Base-by-base conservation (phyloP, 352 stramenopile genomes). In the Hyaloperonospora brassicae region DNA sequence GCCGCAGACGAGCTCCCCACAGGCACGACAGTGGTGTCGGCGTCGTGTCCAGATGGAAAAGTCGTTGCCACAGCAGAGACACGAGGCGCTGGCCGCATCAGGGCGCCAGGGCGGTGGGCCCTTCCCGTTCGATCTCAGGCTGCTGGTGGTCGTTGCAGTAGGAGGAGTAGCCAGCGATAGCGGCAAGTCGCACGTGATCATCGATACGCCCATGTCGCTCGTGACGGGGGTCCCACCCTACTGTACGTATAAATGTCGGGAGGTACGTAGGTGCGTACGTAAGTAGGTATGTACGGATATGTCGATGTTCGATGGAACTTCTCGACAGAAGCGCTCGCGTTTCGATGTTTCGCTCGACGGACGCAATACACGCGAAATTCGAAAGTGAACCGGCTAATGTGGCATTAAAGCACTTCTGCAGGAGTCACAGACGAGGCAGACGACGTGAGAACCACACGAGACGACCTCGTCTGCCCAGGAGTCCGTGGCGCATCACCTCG, bases 21-120 rank as follows among this genome's bases (percentile, higher is more conserved):
- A 92, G 0, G 79, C 79, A 47, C 79, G 76, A 67, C 82, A 92
- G 66, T 88, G 80, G 68, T 92, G 81, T 52, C 79, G 81, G 36
- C 79, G 79, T 9, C 75, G 72, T 35, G 59, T 72, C 70, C 76
- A 88, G 48, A 87, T 74, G 50, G 78, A 86, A 70, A 91, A 91
- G 47, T 72, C 54, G 48, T 74, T 63, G 41, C 73, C 64, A 59
- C 81, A 91, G 64, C 75, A 81, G 21, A 84, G 62, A 46, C 81
- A 91, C 52, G 76, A 74, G 64, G 85, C 68, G 61, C 77, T 87
- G 14, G 72, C 76, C 31, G 63, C 50, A 59, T 91, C 81, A n/a
- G 81, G 81, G 22, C 79, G 78, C 81, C 81, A 91, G 52, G 72
- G 61, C 2, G 81, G 67, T 34, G 60, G 58, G n/a, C 31, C 57